Evolutionary conservation across 2,329 filamentous ascomycete species (phyloP), one percentile per base, ranked within the genome.

Genomic region (Fusarium sp.): DNA sequence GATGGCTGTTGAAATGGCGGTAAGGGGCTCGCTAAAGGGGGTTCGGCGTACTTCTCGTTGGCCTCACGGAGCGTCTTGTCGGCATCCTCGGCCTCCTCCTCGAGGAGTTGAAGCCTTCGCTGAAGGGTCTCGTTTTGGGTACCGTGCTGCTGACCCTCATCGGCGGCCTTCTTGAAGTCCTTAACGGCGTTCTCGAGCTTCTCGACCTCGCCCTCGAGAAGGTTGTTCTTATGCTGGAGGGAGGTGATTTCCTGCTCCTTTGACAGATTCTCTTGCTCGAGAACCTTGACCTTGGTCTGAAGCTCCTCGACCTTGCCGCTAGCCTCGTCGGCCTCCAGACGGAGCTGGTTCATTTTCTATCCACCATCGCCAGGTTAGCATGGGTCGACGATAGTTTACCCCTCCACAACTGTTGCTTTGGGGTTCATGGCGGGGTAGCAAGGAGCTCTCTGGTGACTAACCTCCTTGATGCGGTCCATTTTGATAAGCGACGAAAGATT

Each of bases 181-280:
- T 93, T 93, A 81, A 97, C 88, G 76, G 86, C 84, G 70, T 83
- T 82, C 86, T 98, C 96, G 72, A 97, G 87, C 87, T 97, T 97
- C 85, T 98, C 95, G 74, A 97, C 91, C 80, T 98, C 94, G 69
- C 81, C 76, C 85, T 98, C 96, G 65, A 98, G 91, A 66, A 97
- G 87, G 77, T 90, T 89, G 85, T 97, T 98, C 87, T 95, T 97
- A 91, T 98, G 95, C 80, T 92, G 90, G 77, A 98, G 89, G 55
- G 96, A 98, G 73, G 93, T 97, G 82, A 98, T 97, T 82, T 98
- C 95, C 84, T 98, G 94, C 86, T 98, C 96, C 87, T 98, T 98
- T 80, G 92, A 87, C 69, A 97, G 88, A 82, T 94, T 97, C 85
- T 98, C 95, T 83, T 97, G 92, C 85, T 99, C 94, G 70, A 98